Percentiles rank a stretch among this genome's conserved stretches.
These are phyloP conservation scores for Candida corydali DNA, from an alignment of 805 yeast species.

Conservation along the genomic window DNA sequence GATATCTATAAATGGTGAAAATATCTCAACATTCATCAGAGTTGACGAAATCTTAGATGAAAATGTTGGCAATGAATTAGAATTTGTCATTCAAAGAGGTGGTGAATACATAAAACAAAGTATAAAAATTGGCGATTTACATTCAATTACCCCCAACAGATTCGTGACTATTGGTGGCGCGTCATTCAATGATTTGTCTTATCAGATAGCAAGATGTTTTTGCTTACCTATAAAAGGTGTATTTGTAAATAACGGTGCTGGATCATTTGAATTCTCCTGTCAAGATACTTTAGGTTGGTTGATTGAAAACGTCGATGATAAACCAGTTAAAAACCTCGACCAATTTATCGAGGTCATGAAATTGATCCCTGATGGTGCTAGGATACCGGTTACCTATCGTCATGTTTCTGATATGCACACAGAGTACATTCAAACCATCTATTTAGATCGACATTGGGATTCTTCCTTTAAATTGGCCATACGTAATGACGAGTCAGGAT, in stretches of 20 bases:
- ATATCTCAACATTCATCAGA: conserved; percentile 65
- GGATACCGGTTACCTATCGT: conserved; percentile 67
- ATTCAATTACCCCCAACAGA: conserved; percentile 75
- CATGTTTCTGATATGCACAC: conserved; percentile 80
- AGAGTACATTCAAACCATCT: conserved; percentile 59
- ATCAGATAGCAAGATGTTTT: conserved; percentile 82
- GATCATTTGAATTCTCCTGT: conserved; percentile 61
- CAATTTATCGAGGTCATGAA: conserved; percentile 76
- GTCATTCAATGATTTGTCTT: conserved; percentile 77
- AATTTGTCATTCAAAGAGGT: conserved; percentile 66
- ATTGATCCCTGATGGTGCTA: conserved; percentile 67
- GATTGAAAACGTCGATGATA: conserved; percentile 71
- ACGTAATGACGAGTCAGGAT: conserved; percentile 52
- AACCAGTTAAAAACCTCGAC: conserved; percentile 69
- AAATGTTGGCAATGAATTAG: conserved; percentile 55
- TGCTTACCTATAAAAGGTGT: conserved; percentile 86
- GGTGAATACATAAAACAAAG: conserved; percentile 52
- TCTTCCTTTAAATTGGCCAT: conserved; percentile 64
- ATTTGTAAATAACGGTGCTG: conserved; percentile 70
- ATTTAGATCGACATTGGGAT: conserved; percentile 84
- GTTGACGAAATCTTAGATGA: conserved; percentile 83
- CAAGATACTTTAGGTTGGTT: conserved; percentile 75
- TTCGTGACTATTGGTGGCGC: conserved; percentile 85
- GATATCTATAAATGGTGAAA: conserved; percentile 62
- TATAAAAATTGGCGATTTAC: conserved; percentile 69